Conservation (phyloP, 2,329 filamentous ascomycete genomes). For the Penicillium psychrosexuale region DNA sequence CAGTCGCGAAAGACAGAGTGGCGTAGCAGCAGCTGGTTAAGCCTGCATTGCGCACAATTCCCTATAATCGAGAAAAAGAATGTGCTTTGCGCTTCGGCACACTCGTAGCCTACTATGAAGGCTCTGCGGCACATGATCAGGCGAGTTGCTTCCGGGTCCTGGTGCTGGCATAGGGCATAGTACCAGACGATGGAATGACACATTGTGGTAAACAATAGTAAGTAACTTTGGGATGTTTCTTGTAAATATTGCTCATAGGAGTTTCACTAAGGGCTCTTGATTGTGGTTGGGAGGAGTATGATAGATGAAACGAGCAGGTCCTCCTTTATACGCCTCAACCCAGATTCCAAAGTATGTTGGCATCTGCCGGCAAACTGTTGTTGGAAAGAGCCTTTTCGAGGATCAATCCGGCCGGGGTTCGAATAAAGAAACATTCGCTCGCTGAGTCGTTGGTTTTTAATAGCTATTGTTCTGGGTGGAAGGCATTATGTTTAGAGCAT, state of each 20-base stretch:
- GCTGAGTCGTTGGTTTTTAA: neutral
- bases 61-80: conserved; percentile 15
- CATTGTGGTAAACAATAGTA: conserved; percentile 14
- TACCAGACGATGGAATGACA: conserved; percentile 26
- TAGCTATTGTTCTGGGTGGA: neutral
- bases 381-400: neutral
- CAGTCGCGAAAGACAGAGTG: neutral
- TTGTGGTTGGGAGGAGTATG: neutral
- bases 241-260: neutral
- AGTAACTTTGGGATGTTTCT: neutral
- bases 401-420: neutral
- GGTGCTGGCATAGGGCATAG: conserved; percentile 23
- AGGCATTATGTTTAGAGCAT: neutral
- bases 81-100: neutral
- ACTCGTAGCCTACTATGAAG: conserved; percentile 16
- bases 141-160: conserved; percentile 5
- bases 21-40: neutral
- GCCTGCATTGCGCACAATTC: conserved; percentile 7
- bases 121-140: conserved; percentile 18
- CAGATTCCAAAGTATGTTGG: neutral
- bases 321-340: neutral
- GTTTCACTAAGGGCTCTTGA: neutral
- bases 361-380: neutral
- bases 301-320: neutral
- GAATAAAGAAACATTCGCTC: neutral